Percentiles rank a stretch among this genome's conserved stretches.
Evolutionary conservation across 352 stramenopile species (phyloP).

Genomic region (Pythium grandisporangium): DNA sequence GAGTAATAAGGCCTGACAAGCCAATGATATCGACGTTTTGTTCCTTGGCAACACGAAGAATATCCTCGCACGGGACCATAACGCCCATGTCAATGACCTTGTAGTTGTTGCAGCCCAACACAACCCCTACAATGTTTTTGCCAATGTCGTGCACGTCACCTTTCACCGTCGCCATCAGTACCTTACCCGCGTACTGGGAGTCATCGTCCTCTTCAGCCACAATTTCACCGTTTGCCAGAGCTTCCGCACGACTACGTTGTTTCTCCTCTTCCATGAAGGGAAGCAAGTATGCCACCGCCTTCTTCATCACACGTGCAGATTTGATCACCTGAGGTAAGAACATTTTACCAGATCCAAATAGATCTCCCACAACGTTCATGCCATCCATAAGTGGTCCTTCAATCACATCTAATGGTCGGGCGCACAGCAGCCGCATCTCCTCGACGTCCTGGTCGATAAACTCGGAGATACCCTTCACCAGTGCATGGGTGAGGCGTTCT

Average conservation of each 20-base stretch:
- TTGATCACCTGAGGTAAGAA: slow-evolving; percentile 99
- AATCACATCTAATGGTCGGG: slow-evolving; percentile 93
- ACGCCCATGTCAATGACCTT: slow-evolving; percentile 96
- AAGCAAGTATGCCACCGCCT: slow-evolving; percentile 95
- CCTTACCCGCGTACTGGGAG: slow-evolving; percentile 85
- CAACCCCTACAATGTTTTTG: slow-evolving; percentile 98
- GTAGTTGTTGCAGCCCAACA: slow-evolving; percentile 98
- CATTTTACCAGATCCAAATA: slow-evolving; percentile 98
- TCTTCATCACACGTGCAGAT: slow-evolving; percentile 98
- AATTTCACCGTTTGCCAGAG: slow-evolving; percentile 77
- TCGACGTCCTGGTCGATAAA: slow-evolving; percentile 95
- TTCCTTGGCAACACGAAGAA: slow-evolving; percentile 46
- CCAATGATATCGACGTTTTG: slow-evolving; percentile 95
- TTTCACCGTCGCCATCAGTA: slow-evolving; percentile 98
- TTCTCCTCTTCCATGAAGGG: slow-evolving; percentile 99
- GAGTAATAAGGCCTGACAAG: slow-evolving; percentile 96
- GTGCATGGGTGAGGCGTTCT: slow-evolving; percentile 91
- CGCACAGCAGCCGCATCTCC: slow-evolving; percentile 73
- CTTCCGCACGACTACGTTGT: slow-evolving; percentile 56
- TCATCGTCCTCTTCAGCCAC: slow-evolving; percentile 76
- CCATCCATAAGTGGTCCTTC: slow-evolving; percentile 97
- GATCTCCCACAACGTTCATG: slow-evolving; percentile 97
- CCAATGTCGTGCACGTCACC: slow-evolving; percentile 98
- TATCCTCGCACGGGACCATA: slow-evolving; percentile 92
- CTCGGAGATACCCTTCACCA: slow-evolving; percentile 97